Conservation (phyloP, 345 rosid genomes). For the Gossypium raimondii region DNA sequence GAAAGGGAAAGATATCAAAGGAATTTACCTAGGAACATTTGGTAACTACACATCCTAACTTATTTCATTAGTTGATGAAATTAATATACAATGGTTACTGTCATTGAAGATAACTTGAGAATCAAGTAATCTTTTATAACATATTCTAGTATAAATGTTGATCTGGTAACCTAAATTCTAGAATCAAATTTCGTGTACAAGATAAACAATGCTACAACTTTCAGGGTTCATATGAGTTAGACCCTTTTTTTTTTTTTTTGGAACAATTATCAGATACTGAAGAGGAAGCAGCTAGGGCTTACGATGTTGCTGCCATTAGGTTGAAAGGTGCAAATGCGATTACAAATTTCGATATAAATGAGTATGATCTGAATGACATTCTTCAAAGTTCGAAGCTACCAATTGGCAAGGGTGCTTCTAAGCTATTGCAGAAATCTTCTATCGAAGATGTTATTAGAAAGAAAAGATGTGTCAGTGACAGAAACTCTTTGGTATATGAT, state of each 20-base stretch:
- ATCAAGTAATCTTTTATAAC: neutral
- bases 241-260: neutral
- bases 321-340: constrained; percentile 20
- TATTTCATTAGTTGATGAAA: neutral
- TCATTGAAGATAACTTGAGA: neutral
- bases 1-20: neutral
- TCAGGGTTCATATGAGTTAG: neutral
- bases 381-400: constrained; percentile 12
- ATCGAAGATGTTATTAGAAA: constrained; percentile 1
- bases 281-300: constrained; percentile 35
- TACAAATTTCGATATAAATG: constrained; percentile 23
- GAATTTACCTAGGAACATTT: constrained; percentile 28
- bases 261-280: constrained; percentile 23
- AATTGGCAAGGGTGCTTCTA: constrained; percentile 27
- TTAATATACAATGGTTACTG: neutral
- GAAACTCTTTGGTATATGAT: neutral
- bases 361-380: constrained; percentile 21
- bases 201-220: neutral
- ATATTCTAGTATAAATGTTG: neutral
- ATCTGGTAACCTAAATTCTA: too few relatives aligned
- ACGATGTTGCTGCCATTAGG: constrained; percentile 32
- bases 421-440: constrained; percentile 5
- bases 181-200: neutral
- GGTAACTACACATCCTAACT: constrained; percentile 13
- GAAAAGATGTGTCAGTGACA: neutral